Conservation (phyloP, 1,284 basidiomycete genomes). For the Rhodofomes roseus region DNA sequence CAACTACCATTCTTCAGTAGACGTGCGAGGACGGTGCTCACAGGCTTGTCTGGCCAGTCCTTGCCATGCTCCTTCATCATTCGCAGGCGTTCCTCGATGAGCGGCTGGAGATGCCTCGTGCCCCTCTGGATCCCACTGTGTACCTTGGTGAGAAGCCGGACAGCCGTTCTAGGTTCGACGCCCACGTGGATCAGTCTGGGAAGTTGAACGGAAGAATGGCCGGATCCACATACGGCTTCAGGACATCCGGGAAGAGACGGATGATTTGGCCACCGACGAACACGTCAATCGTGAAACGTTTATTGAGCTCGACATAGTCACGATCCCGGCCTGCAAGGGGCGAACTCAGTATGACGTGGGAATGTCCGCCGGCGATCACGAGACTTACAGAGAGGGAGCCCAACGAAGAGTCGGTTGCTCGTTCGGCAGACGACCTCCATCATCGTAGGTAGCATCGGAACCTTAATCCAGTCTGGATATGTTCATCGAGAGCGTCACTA, state of each 20-base stretch:
- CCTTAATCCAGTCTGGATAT: conserved; percentile 35
- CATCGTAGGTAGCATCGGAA: conserved; percentile 30
- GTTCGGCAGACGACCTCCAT: conserved; percentile 37
- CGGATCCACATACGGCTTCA: conserved; percentile 20
- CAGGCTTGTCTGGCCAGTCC: conserved; percentile 10
- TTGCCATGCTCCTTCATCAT: conserved; percentile 15
- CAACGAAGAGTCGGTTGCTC: conserved; percentile 39
- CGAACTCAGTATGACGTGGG: not conserved
- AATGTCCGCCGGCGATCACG: not conserved
- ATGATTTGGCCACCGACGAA: conserved; percentile 24
- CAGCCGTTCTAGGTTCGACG: conserved; percentile 17
- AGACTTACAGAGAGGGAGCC: conserved; percentile 35
- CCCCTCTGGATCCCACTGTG: conserved; percentile 13
- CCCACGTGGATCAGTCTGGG: not conserved
- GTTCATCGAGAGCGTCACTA: not conserved
- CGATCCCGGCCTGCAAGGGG: conserved; percentile 30
- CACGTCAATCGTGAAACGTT: conserved; percentile 29
- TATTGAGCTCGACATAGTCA: conserved; percentile 34
- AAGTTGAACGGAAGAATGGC: not conserved
- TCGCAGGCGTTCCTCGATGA: conserved; percentile 23
- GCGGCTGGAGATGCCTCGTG: conserved; percentile 28
- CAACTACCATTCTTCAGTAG: not conserved
- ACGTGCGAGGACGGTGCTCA: conserved; percentile 1
- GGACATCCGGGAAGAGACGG: conserved; percentile 32
- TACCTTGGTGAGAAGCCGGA: conserved; percentile 21